Evolutionary conservation across 176 grass and related monocot species (phyloP).

Genomic region (Eragrostis nindensis): DNA sequence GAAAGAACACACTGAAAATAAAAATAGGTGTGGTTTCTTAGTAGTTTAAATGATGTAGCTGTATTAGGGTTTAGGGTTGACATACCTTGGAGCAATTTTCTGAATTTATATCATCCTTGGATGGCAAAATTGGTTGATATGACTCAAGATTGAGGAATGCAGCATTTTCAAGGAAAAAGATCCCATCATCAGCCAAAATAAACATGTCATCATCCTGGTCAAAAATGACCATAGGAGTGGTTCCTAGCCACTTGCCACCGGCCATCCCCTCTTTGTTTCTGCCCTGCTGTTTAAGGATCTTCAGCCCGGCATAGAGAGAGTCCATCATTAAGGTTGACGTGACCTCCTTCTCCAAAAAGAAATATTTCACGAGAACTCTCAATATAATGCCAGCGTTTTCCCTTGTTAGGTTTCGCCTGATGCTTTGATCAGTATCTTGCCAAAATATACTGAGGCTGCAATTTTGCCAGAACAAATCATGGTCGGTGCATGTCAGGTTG

Average conservation of each 20-base stretch:
- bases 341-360: conserved; percentile 88
- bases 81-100: conserved; percentile 73
- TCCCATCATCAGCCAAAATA: conserved; percentile 77
- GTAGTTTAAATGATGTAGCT: too few species aligned
- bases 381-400: conserved; percentile 69
- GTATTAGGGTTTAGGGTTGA: too few species aligned
- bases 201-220: conserved; percentile 69
- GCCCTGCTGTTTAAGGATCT: conserved; percentile 70
- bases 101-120: conserved; percentile 80
- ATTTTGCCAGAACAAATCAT: not conserved
- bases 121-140: conserved; percentile 57
- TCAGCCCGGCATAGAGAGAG: conserved; percentile 69
- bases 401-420: conserved; percentile 59
- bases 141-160: conserved; percentile 53
- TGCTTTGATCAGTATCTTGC: conserved; percentile 55
- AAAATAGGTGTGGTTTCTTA: too few species aligned
- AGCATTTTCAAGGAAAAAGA: conserved; percentile 77
- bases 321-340: conserved; percentile 90
- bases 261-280: conserved; percentile 51
- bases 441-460: conserved; percentile 80
- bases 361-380: conserved; percentile 79
- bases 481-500: too few species aligned
- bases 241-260: too few species aligned
- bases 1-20: too few species aligned
- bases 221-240: conserved; percentile 69